phyloP scores from a whole-genome alignment of 2,329 filamentous ascomycete species.

The Fusarium duplospermum region DNA sequence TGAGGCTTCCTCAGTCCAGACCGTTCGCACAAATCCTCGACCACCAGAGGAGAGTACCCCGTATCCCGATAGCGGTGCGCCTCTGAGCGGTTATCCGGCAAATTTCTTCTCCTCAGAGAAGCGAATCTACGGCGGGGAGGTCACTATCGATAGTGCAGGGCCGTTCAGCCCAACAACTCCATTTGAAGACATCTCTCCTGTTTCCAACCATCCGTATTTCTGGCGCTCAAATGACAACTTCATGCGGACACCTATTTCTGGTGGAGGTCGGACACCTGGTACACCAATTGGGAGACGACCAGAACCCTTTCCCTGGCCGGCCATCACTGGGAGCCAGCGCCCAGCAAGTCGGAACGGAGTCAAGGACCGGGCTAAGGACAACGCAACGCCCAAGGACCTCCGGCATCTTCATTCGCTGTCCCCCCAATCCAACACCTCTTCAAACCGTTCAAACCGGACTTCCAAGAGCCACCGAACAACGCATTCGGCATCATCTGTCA shows the following conservation, averaged over 20 bases:
- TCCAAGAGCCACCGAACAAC: not conserved
- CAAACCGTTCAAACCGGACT: constrained; percentile 7
- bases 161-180: not conserved
- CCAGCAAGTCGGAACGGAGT: not conserved
- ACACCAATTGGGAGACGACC: constrained; percentile 34
- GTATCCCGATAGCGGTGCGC: constrained; percentile 38
- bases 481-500: constrained; percentile 1
- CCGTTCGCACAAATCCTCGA: constrained; percentile 23
- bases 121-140: constrained; percentile 26
- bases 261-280: constrained; percentile 17
- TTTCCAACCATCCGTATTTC: constrained; percentile 4
- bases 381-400: not conserved
- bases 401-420: constrained; percentile 2
- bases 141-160: constrained; percentile 38
- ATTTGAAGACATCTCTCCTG: not conserved
- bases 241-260: constrained; percentile 29
- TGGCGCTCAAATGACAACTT: constrained; percentile 35
- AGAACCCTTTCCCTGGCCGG: constrained; percentile 42
- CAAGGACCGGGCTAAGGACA: not conserved
- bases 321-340: constrained; percentile 12
- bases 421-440: constrained; percentile 14
- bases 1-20: not conserved
- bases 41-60: constrained; percentile 44
- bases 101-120: not conserved
- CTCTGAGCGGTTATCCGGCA: constrained; percentile 38